A percentile compares a stretch with the other conserved stretches of the same genome.
Evolutionary conservation across 176 grass and related monocot species (phyloP).

Genomic region (Musa schizocarpa): DNA sequence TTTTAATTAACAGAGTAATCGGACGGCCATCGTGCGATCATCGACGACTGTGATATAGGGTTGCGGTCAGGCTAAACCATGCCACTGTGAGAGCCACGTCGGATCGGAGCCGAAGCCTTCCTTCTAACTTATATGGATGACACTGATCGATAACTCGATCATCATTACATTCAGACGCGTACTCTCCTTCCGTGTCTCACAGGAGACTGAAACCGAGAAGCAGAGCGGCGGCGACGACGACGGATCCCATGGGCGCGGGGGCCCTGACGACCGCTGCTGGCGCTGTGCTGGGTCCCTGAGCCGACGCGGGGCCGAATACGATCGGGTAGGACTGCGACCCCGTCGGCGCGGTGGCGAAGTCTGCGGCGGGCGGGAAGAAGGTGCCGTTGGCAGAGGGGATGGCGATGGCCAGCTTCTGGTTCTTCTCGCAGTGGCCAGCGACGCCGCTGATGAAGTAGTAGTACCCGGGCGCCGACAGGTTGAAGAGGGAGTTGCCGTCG

Average conservation of each 20-base stretch:
- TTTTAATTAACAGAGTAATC: no score
- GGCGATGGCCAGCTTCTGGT: conserved; percentile 66
- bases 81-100: no score
- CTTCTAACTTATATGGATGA: no score
- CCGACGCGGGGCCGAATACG: neutral
- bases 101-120: no score
- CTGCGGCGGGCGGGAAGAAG: conserved; percentile 30
- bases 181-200: no score
- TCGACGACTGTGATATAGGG: no score
- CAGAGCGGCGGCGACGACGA: neutral
- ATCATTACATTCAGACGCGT: no score
- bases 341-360: conserved; percentile 19
- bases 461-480: conserved; percentile 48
- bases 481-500: conserved; percentile 83
- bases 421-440: conserved; percentile 52
- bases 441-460: conserved; percentile 57
- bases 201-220: no score
- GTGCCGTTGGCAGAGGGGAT: conserved; percentile 57
- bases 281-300: neutral
- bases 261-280: neutral
- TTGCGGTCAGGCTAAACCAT: no score
- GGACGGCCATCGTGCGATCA: no score
- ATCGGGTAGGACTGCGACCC: neutral
- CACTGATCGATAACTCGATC: no score
- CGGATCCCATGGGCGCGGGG: neutral